Evolutionary conservation across 2,329 filamentous ascomycete genomes (phyloP).

Genomic region (Kalaharituber pfeilii): DNA sequence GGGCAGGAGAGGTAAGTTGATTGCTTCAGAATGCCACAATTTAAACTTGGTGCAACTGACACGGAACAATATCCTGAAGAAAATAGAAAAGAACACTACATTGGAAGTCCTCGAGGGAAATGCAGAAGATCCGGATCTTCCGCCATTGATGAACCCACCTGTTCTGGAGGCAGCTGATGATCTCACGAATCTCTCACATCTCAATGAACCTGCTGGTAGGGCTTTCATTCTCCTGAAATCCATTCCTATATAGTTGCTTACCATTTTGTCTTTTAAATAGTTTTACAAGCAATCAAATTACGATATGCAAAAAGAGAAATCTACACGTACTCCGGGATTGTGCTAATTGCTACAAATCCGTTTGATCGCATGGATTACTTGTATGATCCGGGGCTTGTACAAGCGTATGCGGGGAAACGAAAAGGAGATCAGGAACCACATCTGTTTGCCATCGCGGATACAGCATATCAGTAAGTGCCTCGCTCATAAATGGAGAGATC

Average conservation of each 20-base stretch:
- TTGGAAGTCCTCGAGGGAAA: slow-evolving; percentile 49
- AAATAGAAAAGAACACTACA: slow-evolving; percentile 17
- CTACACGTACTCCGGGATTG: slow-evolving; percentile 98
- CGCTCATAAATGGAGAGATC: slow-evolving; percentile 3
- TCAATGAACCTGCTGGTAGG: slow-evolving; percentile 93
- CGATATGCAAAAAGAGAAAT: slow-evolving; percentile 98
- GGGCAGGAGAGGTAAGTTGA: slow-evolving; percentile 63
- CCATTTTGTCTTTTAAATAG: slow-evolving; percentile 41
- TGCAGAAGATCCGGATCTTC: slow-evolving; percentile 56
- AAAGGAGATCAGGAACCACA: slow-evolving; percentile 92
- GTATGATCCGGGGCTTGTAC: slow-evolving; percentile 98
- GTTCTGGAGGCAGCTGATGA: slow-evolving; percentile 98
- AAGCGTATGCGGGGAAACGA: slow-evolving; percentile 95
- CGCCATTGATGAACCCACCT: slow-evolving; percentile 91
- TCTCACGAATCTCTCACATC: slow-evolving; percentile 86
- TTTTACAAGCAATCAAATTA: slow-evolving; percentile 90
- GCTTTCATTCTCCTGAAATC: no score
- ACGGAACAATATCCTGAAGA: slow-evolving; percentile 8
- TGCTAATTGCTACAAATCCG: slow-evolving; percentile 94
- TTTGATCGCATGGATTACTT: slow-evolving; percentile 95
- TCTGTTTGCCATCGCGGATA: slow-evolving; percentile 95
- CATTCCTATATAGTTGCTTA: no score
- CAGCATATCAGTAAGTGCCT: slow-evolving; percentile 72
- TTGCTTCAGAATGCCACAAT: slow-evolving; percentile 9
- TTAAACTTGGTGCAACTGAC: slow-evolving; percentile 3